Base-by-base conservation (phyloP, 306 rosid genomes). In the Aeschynomene evenia region DNA sequence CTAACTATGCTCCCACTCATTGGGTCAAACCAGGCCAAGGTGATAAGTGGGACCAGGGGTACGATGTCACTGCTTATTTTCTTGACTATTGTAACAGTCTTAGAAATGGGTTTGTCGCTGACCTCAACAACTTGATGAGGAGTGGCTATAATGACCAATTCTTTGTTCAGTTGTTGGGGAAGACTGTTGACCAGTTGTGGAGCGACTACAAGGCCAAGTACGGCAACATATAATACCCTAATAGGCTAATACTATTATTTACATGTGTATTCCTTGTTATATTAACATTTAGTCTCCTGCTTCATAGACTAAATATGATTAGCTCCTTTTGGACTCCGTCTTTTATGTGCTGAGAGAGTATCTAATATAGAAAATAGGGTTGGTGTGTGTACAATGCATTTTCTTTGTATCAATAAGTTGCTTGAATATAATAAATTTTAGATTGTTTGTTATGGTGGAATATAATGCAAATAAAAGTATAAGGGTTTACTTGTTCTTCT, bases 141-240 rank as follows among this genome's bases (percentile, higher is more conserved):
- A 66, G 4, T 76, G 77, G 54, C 34, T 86, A 83, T 9, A 73
- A 60, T 34, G 81, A 75, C 16, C 69, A 75, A 16, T 80, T 45
- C 45, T 83, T 86, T 66, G 50, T 54, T 49, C 66, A 83, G 68
- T 1, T 86, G 0, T 53, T 86, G 3, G 85, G 88, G 16, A 70
- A 82, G 29, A 15, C 66, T 0, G 89, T 86, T 43, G 82, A 82
- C 50, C 85, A 82, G 68, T 77, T 88, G 0, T 86, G 89, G 91
- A 68, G 14, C 4, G 91, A 86, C 4, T 86, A 85, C 57, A 86
- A 86, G 75, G 87, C 83, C 26, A 66, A 71, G 61, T 77, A 73
- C 43, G 86, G 83, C 49, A 72, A 77, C 45, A 33, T 48, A 22
- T 24, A 62, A n/a, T n/a, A n/a, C n/a, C n/a, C n/a, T n/a, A n/a